Percentiles rank a stretch among this genome's conserved stretches.
Conservation (phyloP, 306 rosid species). For the Acacia melanoxylon region DNA sequence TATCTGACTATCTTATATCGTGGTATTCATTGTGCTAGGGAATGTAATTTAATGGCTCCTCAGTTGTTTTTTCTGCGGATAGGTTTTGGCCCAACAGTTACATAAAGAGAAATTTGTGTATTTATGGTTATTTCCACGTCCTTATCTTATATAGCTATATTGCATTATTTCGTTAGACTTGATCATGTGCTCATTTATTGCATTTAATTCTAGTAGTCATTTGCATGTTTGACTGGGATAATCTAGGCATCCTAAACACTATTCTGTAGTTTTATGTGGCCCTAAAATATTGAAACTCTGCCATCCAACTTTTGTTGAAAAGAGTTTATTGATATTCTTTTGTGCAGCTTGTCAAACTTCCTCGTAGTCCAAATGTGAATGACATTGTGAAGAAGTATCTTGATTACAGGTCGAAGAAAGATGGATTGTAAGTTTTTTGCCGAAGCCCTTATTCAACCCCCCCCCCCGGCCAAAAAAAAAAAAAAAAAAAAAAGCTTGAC, state of each 20-base stretch:
- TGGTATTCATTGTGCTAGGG: neutral
- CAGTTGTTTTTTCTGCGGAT: neutral
- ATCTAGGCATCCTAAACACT: neutral
- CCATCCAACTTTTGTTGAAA: slow-evolving; percentile 11
- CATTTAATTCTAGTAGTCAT: neutral
- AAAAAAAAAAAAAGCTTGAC: neutral
- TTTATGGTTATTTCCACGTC: neutral
- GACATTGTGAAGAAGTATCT: slow-evolving; percentile 71
- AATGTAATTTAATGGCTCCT: neutral
- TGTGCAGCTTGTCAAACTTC: slow-evolving; percentile 91
- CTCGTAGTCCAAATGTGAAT: slow-evolving; percentile 78
- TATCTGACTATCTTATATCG: neutral
- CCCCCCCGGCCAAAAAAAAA: neutral
- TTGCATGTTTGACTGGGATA: neutral
- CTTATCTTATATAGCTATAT: neutral
- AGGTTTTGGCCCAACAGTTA: neutral
- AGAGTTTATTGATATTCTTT: slow-evolving; percentile 21
- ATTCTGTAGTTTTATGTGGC: neutral
- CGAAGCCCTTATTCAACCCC: neutral
- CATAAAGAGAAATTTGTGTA: neutral
- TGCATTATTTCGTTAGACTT: neutral
- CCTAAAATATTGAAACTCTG: neutral
- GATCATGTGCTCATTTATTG: neutral
- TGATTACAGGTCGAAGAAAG: slow-evolving; percentile 64
- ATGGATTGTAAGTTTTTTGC: slow-evolving; percentile 64